Percentiles rank a stretch among this genome's conserved stretches.
phyloP scores from a whole-genome alignment of 129 eudicot species.

The Chrysanthemum lavandulifolium region DNA sequence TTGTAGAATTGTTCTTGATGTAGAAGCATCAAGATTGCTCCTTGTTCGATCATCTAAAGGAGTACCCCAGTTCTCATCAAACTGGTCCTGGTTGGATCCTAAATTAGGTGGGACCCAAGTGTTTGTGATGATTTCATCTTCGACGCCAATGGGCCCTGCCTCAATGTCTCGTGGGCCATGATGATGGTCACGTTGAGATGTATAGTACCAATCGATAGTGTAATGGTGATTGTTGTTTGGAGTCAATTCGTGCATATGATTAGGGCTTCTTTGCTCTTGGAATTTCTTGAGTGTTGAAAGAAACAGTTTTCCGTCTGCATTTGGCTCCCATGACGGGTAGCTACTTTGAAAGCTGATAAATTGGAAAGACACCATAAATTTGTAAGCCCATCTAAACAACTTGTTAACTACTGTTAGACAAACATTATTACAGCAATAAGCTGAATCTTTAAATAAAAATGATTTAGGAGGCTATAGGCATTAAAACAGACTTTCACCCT shows the following conservation, averaged over 20 bases:
- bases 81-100: constrained; percentile 27
- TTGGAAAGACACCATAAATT: not conserved
- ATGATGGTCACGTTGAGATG: constrained; percentile 41
- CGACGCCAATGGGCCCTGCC: constrained; percentile 22
- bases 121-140: constrained; percentile 29
- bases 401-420: too few relatives aligned
- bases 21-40: constrained; percentile 62
- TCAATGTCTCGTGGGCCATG: constrained; percentile 26
- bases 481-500: too few relatives aligned
- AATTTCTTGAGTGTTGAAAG: constrained; percentile 41
- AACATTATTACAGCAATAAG: too few relatives aligned
- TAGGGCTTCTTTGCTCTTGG: constrained; percentile 45
- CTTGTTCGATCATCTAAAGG: constrained; percentile 41
- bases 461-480: too few relatives aligned
- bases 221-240: constrained; percentile 57
- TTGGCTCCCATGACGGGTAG: constrained; percentile 76
- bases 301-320: constrained; percentile 55
- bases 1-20: constrained; percentile 63
- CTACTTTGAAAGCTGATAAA: constrained; percentile 63
- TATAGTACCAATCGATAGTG: constrained; percentile 80
- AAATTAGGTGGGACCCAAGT: constrained; percentile 49
- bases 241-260: constrained; percentile 25
- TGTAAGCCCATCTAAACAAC: too few relatives aligned
- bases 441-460: too few relatives aligned
- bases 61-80: constrained; percentile 62